Evolutionary conservation across 768 basidiomycete genomes (phyloP).

Genomic region (Naganishia onofrii): DNA sequence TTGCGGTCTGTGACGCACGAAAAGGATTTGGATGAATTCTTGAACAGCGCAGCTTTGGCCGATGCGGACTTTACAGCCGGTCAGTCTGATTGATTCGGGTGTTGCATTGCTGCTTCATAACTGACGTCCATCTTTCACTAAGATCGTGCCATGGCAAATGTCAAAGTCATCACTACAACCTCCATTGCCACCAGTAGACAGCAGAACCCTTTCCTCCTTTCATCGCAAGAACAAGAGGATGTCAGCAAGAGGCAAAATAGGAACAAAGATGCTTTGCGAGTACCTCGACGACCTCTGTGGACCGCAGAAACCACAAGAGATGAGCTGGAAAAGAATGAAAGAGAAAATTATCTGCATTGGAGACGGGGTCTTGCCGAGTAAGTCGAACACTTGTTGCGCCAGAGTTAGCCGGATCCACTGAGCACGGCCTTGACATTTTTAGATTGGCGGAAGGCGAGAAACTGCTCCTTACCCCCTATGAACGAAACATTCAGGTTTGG

Average conservation of each 20-base stretch:
- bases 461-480: constrained; percentile 90
- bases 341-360: constrained; percentile 89
- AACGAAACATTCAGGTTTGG: constrained; percentile 98
- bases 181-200: constrained; percentile 51
- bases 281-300: constrained; percentile 89
- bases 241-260: constrained; percentile 70
- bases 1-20: constrained; percentile 94
- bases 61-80: constrained; percentile 95
- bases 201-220: constrained; percentile 77
- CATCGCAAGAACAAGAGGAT: constrained; percentile 73
- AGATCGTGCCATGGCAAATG: constrained; percentile 52
- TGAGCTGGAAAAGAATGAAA: constrained; percentile 84
- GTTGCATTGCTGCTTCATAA: constrained; percentile 31
- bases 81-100: constrained; percentile 53
- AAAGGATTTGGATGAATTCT: constrained; percentile 88
- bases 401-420: background rate
- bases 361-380: constrained; percentile 85
- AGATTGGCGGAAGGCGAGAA: constrained; percentile 84
- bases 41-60: constrained; percentile 90
- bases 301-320: constrained; percentile 70
- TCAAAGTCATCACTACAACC: constrained; percentile 53
- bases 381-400: constrained; percentile 47
- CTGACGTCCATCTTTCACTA: background rate
- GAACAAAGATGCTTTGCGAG: constrained; percentile 71
- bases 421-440: background rate